Evolutionary conservation across 805 yeast species (phyloP).

Genomic region (Metschnikowia rubicola): DNA sequence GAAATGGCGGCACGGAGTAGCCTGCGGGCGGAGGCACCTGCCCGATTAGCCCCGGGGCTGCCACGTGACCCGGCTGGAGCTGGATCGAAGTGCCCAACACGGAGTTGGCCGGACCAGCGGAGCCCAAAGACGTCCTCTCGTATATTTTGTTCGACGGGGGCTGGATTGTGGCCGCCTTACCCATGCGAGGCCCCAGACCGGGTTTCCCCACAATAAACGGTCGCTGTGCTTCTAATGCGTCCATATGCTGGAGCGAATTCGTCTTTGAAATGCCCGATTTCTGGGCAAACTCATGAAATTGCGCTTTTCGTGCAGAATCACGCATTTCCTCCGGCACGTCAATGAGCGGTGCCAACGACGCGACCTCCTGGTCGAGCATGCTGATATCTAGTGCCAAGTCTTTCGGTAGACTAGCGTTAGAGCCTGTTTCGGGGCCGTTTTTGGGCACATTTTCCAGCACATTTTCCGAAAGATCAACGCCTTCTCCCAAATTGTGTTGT

Average conservation of each 20-base stretch:
- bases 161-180: constrained; percentile 44
- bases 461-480: constrained; percentile 23
- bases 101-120: too few species aligned
- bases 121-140: constrained; percentile 13
- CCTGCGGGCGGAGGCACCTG: not conserved
- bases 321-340: constrained; percentile 17
- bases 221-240: constrained; percentile 1
- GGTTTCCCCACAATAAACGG: constrained; percentile 34
- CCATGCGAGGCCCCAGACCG: constrained; percentile 37
- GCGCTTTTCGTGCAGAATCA: not conserved
- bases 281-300: not conserved
- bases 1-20: constrained; percentile 1
- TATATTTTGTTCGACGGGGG: constrained; percentile 41
- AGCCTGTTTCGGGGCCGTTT: constrained; percentile 1
- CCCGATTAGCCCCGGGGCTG: not conserved
- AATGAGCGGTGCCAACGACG: constrained; percentile 37
- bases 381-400: constrained; percentile 28
- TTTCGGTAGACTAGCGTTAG: not conserved
- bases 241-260: constrained; percentile 6
- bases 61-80: not conserved
- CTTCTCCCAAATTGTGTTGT: constrained; percentile 35
- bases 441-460: constrained; percentile 10
- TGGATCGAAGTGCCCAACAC: too few species aligned
- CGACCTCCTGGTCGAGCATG: constrained; percentile 39
- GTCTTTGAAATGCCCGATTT: constrained; percentile 6